These are phyloP conservation scores for Xylariaceae sp. DNA, from an alignment of 2,329 filamentous ascomycete genomes.

Conservation along the genomic window DNA sequence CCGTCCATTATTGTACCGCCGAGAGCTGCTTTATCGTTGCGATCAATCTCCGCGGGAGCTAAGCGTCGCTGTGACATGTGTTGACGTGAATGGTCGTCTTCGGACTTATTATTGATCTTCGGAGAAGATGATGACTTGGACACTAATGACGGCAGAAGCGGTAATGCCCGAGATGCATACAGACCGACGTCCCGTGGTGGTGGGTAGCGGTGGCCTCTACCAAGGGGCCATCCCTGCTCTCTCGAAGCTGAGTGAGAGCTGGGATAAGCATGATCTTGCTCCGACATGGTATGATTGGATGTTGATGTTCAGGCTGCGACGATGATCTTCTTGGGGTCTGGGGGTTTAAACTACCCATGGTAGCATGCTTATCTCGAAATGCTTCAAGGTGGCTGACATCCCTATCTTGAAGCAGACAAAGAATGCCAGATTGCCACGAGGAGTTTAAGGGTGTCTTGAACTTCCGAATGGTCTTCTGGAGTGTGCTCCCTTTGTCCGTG, in stretches of 20 bases:
- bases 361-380: neutral
- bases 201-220: slow-evolving; percentile 6
- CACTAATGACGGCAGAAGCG: slow-evolving; percentile 13
- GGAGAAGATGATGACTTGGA: slow-evolving; percentile 14
- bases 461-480: neutral
- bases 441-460: slow-evolving; percentile 6
- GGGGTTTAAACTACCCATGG: neutral
- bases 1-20: slow-evolving; percentile 13
- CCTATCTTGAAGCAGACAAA: slow-evolving; percentile 10
- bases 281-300: slow-evolving; percentile 11
- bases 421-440: neutral
- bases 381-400: neutral
- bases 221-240: slow-evolving; percentile 2
- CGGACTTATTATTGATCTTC: slow-evolving; percentile 15
- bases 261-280: neutral
- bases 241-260: neutral
- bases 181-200: slow-evolving; percentile 13
- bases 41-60: neutral
- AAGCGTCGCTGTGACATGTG: neutral
- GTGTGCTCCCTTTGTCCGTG: slow-evolving; percentile 7
- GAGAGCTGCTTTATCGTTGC: slow-evolving; percentile 2
- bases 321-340: neutral
- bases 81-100: slow-evolving; percentile 6
- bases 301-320: neutral
- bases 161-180: slow-evolving; percentile 15